phyloP scores from a whole-genome alignment of 805 yeast genomes.

The Starmerella davenportii region DNA sequence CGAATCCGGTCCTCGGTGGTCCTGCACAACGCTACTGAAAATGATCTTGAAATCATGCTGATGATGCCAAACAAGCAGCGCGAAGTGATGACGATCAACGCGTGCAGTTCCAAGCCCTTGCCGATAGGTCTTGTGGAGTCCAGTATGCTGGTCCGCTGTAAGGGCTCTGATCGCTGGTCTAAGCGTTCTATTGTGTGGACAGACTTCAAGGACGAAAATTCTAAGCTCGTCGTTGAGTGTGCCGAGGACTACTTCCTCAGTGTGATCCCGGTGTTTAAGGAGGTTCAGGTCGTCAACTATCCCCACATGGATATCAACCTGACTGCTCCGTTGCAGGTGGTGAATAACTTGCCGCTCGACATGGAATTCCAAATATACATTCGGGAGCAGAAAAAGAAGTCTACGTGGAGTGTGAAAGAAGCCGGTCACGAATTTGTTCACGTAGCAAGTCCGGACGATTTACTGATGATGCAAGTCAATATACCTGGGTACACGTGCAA shows the following conservation, averaged over 20 bases:
- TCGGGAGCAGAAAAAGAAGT: slow-evolving; percentile 47
- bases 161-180: slow-evolving; percentile 52
- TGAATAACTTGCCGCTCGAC: slow-evolving; percentile 72
- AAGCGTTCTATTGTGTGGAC: slow-evolving; percentile 26
- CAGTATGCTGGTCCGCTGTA: slow-evolving; percentile 43
- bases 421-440: slow-evolving; percentile 63
- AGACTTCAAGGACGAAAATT: neutral
- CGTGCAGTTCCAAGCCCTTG: slow-evolving; percentile 44
- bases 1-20: slow-evolving; percentile 60
- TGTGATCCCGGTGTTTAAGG: slow-evolving; percentile 19
- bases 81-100: slow-evolving; percentile 28
- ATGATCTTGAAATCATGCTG: slow-evolving; percentile 28
- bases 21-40: slow-evolving; percentile 48
- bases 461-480: slow-evolving; percentile 50
- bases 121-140: slow-evolving; percentile 54
- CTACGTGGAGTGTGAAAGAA: slow-evolving; percentile 41
- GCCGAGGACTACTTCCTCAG: slow-evolving; percentile 16
- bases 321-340: slow-evolving; percentile 72
- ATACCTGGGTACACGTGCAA: slow-evolving; percentile 42
- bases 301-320: slow-evolving; percentile 68
- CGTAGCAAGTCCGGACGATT: slow-evolving; percentile 54
- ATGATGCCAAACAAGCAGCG: slow-evolving; percentile 21
- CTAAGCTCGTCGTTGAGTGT: slow-evolving; percentile 39
- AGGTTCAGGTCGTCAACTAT: slow-evolving; percentile 61
- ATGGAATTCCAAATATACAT: slow-evolving; percentile 59